A percentile compares a stretch with the other conserved stretches of the same genome.
These are phyloP conservation scores for Epichloe sylvatica DNA, from an alignment of 2,329 filamentous ascomycete species.

Conservation along the genomic window DNA sequence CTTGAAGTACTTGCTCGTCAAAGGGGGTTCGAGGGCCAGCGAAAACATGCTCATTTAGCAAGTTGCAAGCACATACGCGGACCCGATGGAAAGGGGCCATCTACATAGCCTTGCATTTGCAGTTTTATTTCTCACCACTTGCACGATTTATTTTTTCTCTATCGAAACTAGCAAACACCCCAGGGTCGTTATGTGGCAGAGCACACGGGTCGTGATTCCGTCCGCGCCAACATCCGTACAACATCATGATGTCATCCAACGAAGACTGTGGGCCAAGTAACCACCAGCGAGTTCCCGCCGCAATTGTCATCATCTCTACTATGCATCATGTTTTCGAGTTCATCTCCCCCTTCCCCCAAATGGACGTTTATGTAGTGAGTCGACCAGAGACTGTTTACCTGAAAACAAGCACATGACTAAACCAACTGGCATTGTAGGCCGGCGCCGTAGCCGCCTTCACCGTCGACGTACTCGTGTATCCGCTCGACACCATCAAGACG, in stretches of 20 bases:
- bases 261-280: neutral
- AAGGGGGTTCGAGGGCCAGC: neutral
- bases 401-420: neutral
- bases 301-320: neutral
- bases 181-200: too few relatives aligned
- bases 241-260: conserved; percentile 2
- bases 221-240: neutral
- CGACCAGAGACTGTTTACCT: neutral
- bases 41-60: neutral
- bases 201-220: too few relatives aligned
- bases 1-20: neutral
- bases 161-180: too few relatives aligned
- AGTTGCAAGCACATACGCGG: too few relatives aligned
- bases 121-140: too few relatives aligned
- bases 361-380: conserved; percentile 22
- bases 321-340: neutral
- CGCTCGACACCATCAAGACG: conserved; percentile 81
- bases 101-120: too few relatives aligned
- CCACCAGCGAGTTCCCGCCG: neutral
- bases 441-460: conserved; percentile 76
- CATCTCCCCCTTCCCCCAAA: neutral
- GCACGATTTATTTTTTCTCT: too few relatives aligned
- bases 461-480: conserved; percentile 75
- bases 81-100: too few relatives aligned
- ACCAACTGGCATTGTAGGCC: conserved; percentile 40